Conservation (phyloP, 1,139 yeast genomes). For the Nematodospora anomalae region DNA sequence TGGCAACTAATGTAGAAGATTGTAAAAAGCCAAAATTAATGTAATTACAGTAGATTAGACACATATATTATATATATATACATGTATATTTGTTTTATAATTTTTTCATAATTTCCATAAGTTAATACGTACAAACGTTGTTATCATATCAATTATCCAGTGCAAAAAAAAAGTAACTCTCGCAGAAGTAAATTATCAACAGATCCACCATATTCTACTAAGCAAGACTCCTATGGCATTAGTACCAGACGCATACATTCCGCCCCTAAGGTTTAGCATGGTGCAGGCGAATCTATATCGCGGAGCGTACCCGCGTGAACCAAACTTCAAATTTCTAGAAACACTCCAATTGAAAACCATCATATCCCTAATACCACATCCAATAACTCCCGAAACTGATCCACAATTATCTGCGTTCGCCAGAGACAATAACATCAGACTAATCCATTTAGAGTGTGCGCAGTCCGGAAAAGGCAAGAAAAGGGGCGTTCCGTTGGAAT, state of each 20-base stretch:
- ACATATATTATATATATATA: constrained; percentile 6
- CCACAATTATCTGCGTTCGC: constrained; percentile 54
- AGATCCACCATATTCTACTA: no score
- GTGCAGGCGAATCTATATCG: constrained; percentile 72
- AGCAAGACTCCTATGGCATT: neutral
- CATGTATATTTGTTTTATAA: neutral
- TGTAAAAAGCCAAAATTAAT: constrained; percentile 44
- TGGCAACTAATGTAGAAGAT: constrained; percentile 72
- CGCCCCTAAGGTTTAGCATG: constrained; percentile 77
- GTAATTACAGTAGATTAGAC: constrained; percentile 14
- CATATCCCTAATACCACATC: constrained; percentile 76
- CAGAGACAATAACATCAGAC: constrained; percentile 40
- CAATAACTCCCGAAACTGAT: constrained; percentile 57
- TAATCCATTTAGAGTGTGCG: constrained; percentile 68
- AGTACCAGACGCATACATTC: constrained; percentile 52
- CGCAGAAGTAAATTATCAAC: no score
- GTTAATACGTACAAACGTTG: no score
- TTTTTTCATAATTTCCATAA: neutral
- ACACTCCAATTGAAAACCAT: constrained; percentile 69
- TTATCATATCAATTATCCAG: no score
- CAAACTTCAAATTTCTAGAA: constrained; percentile 70
- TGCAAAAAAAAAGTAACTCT: no score
- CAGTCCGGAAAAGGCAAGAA: constrained; percentile 73
- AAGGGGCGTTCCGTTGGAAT: constrained; percentile 75
- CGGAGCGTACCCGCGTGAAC: constrained; percentile 83